phyloP scores from a whole-genome alignment of 2,329 filamentous ascomycete genomes.

The Lachnellula arida region DNA sequence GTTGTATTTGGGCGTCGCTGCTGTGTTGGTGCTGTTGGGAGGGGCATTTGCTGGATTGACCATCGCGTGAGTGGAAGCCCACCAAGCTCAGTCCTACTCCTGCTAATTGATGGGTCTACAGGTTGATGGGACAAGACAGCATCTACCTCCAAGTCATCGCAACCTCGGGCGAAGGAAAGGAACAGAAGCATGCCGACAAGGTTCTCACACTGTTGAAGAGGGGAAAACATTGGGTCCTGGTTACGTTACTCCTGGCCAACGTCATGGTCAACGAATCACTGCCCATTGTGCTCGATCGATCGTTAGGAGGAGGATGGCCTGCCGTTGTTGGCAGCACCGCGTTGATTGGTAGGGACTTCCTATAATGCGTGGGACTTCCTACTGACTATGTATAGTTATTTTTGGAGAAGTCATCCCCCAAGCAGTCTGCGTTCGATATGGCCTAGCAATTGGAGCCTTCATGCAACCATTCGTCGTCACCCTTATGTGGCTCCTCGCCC shows the following conservation, averaged over 20 bases:
- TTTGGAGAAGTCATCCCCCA: conserved; percentile 97
- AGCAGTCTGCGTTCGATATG: conserved; percentile 93
- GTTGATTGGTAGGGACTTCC: conserved; percentile 67
- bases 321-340: conserved; percentile 91
- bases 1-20: conserved; percentile 75
- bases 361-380: conserved; percentile 3
- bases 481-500: conserved; percentile 89
- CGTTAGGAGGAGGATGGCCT: conserved; percentile 88
- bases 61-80: conserved; percentile 59
- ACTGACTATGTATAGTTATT: conserved; percentile 61
- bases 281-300: conserved; percentile 90
- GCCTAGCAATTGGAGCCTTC: conserved; percentile 88
- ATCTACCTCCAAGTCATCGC: conserved; percentile 96
- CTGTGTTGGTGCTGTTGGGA: conserved; percentile 77
- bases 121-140: conserved; percentile 65
- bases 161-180: conserved; percentile 76
- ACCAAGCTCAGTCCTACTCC: not conserved
- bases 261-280: conserved; percentile 97
- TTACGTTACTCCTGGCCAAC: conserved; percentile 89
- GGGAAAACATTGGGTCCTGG: conserved; percentile 97
- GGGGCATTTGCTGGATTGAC: conserved; percentile 94
- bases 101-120: conserved; percentile 17
- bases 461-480: conserved; percentile 82
- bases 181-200: conserved; percentile 77
- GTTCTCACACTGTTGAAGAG: conserved; percentile 76